Conservation (phyloP, 2,329 filamentous ascomycete species). For the Cylindrodendrum hubeiense region DNA sequence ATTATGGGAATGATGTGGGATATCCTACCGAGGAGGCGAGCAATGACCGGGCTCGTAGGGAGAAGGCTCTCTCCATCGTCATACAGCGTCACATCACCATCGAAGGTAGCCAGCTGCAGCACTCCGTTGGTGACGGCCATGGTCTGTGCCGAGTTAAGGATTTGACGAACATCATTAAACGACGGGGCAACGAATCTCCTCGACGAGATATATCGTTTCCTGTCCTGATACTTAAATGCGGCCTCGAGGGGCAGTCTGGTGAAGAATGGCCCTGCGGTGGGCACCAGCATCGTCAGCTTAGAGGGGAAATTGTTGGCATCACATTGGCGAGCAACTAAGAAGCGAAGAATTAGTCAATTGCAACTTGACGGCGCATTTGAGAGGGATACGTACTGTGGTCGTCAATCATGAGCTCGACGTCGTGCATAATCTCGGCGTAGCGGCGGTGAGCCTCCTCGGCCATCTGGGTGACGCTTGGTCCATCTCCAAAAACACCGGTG, state of each 20-base stretch:
- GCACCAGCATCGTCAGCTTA: conserved; percentile 92
- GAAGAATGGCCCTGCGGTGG: conserved; percentile 93
- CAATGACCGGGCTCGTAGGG: conserved; percentile 81
- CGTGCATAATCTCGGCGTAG: conserved; percentile 94
- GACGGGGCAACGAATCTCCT: conserved; percentile 94
- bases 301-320: conserved; percentile 77
- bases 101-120: conserved; percentile 91
- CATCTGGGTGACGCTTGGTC: conserved; percentile 76
- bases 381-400: conserved; percentile 78
- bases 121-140: conserved; percentile 87
- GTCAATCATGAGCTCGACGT: conserved; percentile 91
- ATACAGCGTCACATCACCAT: conserved; percentile 97
- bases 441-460: conserved; percentile 85
- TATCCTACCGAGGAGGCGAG: conserved; percentile 63
- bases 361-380: not conserved
- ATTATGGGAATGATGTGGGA: not conserved
- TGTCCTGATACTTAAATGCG: conserved; percentile 92
- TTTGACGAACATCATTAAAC: conserved; percentile 95
- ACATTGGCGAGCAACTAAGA: conserved; percentile 77
- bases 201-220: conserved; percentile 86
- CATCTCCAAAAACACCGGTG: conserved; percentile 83
- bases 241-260: conserved; percentile 88
- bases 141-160: conserved; percentile 94
- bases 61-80: conserved; percentile 87
- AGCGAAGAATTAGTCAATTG: conserved; percentile 10